These are phyloP conservation scores for Dactylis glomerata DNA, from an alignment of 176 grass and related monocot species.

Conservation along the genomic window DNA sequence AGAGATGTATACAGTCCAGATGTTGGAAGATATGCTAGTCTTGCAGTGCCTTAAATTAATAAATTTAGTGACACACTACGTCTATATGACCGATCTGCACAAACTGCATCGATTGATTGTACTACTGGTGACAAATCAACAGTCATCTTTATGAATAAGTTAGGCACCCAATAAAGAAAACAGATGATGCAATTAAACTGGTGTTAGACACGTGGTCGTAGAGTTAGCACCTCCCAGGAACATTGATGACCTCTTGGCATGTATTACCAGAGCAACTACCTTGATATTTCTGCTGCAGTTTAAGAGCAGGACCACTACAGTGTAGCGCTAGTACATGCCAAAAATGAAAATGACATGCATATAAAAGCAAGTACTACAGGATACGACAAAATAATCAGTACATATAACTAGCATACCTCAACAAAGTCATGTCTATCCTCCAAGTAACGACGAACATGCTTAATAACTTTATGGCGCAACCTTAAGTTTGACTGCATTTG, in stretches of 20 bases:
- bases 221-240: background rate
- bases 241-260: slow-evolving; percentile 3
- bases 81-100: background rate
- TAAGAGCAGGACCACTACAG: background rate
- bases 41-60: background rate
- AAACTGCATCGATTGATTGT: background rate
- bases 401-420: slow-evolving; percentile 58
- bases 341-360: slow-evolving; percentile 3
- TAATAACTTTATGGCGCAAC: slow-evolving; percentile 91
- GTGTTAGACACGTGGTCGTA: background rate
- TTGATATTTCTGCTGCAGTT: background rate
- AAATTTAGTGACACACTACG: background rate
- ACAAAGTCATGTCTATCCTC: slow-evolving; percentile 96
- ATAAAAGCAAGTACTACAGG: background rate
- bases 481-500: slow-evolving; percentile 98
- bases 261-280: background rate
- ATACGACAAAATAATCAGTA: background rate
- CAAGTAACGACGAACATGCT: slow-evolving; percentile 77
- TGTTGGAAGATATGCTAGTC: background rate
- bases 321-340: background rate
- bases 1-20: background rate
- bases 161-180: background rate
- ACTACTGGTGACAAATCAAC: background rate
- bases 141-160: background rate
- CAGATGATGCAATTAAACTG: background rate